Evolutionary conservation across 108 stramenopile genomes (phyloP).

Genomic region (Skeletonema potamos): DNA sequence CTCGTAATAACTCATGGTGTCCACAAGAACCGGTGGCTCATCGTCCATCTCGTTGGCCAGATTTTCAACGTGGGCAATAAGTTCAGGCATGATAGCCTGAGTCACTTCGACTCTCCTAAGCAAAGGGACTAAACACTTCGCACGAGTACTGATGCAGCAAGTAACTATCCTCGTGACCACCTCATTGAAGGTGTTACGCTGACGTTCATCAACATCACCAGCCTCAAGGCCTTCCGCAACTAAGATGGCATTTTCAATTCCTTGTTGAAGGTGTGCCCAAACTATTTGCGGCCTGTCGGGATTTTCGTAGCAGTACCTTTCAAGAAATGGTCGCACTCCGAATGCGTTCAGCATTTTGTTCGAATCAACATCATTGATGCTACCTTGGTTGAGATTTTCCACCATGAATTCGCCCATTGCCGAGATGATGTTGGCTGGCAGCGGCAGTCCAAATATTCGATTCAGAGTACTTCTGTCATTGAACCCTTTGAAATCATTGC

Average conservation of each 20-base stretch:
- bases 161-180: background rate
- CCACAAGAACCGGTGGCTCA: background rate
- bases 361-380: conserved; percentile 7
- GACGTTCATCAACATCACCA: background rate
- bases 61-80: background rate
- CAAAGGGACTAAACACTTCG: background rate
- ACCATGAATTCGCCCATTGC: conserved; percentile 15
- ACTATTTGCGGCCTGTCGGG: conserved; percentile 3
- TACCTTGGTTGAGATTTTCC: conserved; percentile 7
- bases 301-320: conserved; percentile 6
- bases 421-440: background rate
- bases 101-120: background rate
- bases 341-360: background rate
- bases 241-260: conserved; percentile 4
- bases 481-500: too few species aligned
- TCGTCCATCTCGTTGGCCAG: background rate
- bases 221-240: background rate
- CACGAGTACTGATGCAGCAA: background rate
- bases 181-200: background rate
- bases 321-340: background rate
- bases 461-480: background rate
- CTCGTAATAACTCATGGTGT: background rate
- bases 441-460: background rate
- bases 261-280: background rate
- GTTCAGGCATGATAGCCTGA: background rate